Conservation (phyloP, 805 yeast genomes). For the Cyberlindnera americana region DNA sequence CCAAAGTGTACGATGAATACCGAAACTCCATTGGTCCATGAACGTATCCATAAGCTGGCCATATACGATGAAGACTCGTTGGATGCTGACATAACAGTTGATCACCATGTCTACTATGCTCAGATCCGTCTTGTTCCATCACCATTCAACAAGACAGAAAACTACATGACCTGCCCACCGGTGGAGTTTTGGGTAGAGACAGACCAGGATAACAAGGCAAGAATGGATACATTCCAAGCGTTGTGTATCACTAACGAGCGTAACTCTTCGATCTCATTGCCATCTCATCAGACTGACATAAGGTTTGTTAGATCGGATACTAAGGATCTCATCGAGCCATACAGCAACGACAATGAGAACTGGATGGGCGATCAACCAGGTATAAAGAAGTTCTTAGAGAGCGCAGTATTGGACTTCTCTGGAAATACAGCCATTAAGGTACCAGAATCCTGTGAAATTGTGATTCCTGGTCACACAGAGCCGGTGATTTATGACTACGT, state of each 20-base stretch:
- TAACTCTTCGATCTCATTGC: slow-evolving; percentile 39
- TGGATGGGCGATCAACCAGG: slow-evolving; percentile 39
- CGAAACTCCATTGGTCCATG: slow-evolving; percentile 22
- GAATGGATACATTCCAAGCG: slow-evolving; percentile 33
- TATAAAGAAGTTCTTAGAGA: slow-evolving; percentile 36
- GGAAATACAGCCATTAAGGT: slow-evolving; percentile 35
- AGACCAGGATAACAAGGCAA: slow-evolving; percentile 34
- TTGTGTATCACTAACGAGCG: slow-evolving; percentile 46
- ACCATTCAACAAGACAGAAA: slow-evolving; percentile 30
- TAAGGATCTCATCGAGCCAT: slow-evolving; percentile 17
- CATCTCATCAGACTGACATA: slow-evolving; percentile 40
- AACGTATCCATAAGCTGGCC: slow-evolving; percentile 16
- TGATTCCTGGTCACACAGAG: slow-evolving; percentile 33
- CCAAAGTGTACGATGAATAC: slow-evolving; percentile 19
- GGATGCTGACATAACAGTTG: slow-evolving; percentile 17
- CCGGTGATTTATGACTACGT: slow-evolving; percentile 43
- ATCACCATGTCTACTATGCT: slow-evolving; percentile 33
- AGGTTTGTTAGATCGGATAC: slow-evolving; percentile 31
- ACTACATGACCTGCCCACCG: slow-evolving; percentile 42
- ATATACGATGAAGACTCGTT: slow-evolving; percentile 12
- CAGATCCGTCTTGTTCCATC: slow-evolving; percentile 47
- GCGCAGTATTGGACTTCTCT: slow-evolving; percentile 38
- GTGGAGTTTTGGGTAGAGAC: slow-evolving; percentile 54
- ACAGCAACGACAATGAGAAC: slow-evolving; percentile 9
- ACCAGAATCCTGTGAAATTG: slow-evolving; percentile 37